These are phyloP conservation scores for Lasiodiplodia theobromae DNA, from an alignment of 2,329 filamentous ascomycete species.

Conservation along the genomic window DNA sequence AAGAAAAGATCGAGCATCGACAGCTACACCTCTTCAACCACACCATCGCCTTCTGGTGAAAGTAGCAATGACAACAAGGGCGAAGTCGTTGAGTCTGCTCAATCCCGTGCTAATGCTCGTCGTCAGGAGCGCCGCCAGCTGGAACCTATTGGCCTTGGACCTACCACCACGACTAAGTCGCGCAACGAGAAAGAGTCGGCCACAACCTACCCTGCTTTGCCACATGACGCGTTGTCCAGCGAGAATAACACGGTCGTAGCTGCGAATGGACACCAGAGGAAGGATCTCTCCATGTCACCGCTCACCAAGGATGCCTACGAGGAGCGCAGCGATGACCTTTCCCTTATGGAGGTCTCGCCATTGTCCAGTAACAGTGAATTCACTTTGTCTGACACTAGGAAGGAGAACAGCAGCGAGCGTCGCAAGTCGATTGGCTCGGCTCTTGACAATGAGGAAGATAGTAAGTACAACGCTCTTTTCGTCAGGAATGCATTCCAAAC, in stretches of 20 bases:
- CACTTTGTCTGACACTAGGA: neutral
- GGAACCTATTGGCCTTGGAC: neutral
- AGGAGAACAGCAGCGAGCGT: neutral
- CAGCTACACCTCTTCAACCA: neutral
- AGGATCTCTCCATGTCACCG: neutral
- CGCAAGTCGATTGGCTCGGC: neutral
- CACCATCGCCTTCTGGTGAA: neutral
- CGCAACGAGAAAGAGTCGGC: neutral
- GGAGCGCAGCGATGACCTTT: neutral
- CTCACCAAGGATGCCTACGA: neutral
- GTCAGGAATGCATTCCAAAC: neutral
- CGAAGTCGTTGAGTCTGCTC: neutral
- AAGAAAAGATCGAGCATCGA: slow-evolving; percentile 7
- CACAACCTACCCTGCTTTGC: too few species aligned
- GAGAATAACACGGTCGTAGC: neutral
- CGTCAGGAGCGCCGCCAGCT: slow-evolving; percentile 6
- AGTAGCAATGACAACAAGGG: neutral
- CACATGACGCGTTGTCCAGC: too few species aligned
- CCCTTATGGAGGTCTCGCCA: neutral
- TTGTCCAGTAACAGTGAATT: neutral
- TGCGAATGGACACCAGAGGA: neutral
- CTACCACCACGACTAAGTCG: neutral
- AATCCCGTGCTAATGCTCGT: neutral
- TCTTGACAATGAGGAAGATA: neutral
- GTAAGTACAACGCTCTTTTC: slow-evolving; percentile 5